A percentile compares a stretch with the other conserved stretches of the same genome.
phyloP scores from a whole-genome alignment of 1,139 yeast species.

The Geotrichum histeridarum region DNA sequence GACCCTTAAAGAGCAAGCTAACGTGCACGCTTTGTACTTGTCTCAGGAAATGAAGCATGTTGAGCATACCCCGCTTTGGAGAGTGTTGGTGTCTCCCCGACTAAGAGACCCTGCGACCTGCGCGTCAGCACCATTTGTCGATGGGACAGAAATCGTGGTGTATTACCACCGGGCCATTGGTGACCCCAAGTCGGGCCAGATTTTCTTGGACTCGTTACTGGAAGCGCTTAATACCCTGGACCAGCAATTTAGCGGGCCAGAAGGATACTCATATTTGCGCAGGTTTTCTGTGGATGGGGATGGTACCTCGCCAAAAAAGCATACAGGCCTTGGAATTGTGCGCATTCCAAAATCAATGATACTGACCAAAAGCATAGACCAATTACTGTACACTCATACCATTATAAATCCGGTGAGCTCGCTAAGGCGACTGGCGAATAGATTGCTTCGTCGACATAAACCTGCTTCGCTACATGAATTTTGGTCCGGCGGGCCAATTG shows the following conservation, averaged over 20 bases:
- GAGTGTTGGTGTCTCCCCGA: conserved; percentile 6
- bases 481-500: conserved; percentile 9
- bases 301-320: no score
- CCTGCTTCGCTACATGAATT: not conserved
- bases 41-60: not conserved
- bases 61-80: conserved; percentile 5
- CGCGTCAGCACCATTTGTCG: not conserved
- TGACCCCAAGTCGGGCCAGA: conserved; percentile 5
- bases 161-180: conserved; percentile 6
- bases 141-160: conserved; percentile 5
- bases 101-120: not conserved
- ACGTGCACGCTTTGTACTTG: not conserved
- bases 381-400: no score
- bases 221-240: conserved; percentile 2
- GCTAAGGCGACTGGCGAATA: no score
- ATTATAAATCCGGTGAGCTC: no score
- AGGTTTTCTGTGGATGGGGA: no score
- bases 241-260: not conserved
- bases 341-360: no score
- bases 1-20: not conserved
- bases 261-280: not conserved
- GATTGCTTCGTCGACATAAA: not conserved
- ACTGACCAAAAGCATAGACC: no score
- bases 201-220: not conserved
- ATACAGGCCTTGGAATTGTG: no score